Evolutionary conservation across 768 basidiomycete species (phyloP).

Genomic region (Mycena filopes): DNA sequence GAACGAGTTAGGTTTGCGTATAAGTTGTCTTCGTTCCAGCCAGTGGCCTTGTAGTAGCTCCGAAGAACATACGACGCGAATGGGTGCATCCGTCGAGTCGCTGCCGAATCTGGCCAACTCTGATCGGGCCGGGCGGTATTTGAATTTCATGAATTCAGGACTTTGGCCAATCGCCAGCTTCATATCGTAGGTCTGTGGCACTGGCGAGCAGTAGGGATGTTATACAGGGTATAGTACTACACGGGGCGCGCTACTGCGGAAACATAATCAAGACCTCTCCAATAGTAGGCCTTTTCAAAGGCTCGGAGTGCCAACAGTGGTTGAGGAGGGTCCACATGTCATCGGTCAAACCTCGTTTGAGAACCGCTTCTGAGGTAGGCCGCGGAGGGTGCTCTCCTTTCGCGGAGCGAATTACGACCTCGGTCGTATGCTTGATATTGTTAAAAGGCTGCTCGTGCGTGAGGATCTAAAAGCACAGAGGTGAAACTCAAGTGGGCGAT

Average conservation of each 20-base stretch:
- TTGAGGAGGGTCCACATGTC: constrained; percentile 56
- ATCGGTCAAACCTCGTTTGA: constrained; percentile 57
- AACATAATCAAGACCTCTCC: constrained; percentile 40
- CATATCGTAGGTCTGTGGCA: no score
- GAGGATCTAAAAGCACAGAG: constrained; percentile 53
- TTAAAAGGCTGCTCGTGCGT: constrained; percentile 64
- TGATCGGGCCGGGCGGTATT: no score
- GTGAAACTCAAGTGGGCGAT: neutral
- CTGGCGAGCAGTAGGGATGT: no score
- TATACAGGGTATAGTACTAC: no score
- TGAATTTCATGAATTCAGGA: no score
- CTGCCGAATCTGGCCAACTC: no score
- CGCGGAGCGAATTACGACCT: constrained; percentile 57
- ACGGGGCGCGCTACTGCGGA: constrained; percentile 9
- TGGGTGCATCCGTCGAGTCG: constrained; percentile 66
- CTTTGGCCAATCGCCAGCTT: no score
- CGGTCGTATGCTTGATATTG: constrained; percentile 61
- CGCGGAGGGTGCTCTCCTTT: constrained; percentile 55
- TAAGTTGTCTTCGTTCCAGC: constrained; percentile 97
- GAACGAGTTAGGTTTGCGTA: constrained; percentile 91
- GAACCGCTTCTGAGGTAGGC: constrained; percentile 43
- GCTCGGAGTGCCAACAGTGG: constrained; percentile 53
- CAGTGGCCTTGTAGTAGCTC: constrained; percentile 90
- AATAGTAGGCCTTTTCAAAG: constrained; percentile 53
- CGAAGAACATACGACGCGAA: constrained; percentile 90